phyloP scores from a whole-genome alignment of 2,329 filamentous ascomycete species.

The Graphium sp. region DNA sequence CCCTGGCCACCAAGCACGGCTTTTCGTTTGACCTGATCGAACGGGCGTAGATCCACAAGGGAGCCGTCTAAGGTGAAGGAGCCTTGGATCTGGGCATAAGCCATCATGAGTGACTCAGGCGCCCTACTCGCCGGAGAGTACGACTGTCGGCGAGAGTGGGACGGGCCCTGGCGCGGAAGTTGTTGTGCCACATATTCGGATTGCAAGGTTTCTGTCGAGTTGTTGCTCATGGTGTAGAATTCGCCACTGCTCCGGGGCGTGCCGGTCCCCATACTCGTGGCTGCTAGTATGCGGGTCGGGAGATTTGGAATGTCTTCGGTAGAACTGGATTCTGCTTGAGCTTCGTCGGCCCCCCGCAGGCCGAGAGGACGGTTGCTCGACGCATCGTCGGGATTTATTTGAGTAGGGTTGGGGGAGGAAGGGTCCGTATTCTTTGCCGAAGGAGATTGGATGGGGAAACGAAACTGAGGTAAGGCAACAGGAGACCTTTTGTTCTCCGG shows the following conservation, averaged over 20 bases:
- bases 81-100: slow-evolving; percentile 84
- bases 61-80: slow-evolving; percentile 87
- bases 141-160: slow-evolving; percentile 28
- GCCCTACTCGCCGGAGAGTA: slow-evolving; percentile 24
- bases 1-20: slow-evolving; percentile 78
- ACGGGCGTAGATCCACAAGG: slow-evolving; percentile 72
- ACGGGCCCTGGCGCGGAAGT: slow-evolving; percentile 8
- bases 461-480: no score
- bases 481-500: no score
- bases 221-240: slow-evolving; percentile 88
- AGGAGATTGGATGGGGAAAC: no score
- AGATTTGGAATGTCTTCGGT: no score
- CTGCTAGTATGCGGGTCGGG: slow-evolving; percentile 55
- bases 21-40: slow-evolving; percentile 92
- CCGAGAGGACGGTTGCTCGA: no score
- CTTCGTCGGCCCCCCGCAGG: no score
- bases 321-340: no score
- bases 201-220: slow-evolving; percentile 81
- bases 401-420: no score
- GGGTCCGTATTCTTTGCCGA: no score
- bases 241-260: slow-evolving; percentile 87
- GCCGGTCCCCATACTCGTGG: slow-evolving; percentile 50
- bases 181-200: slow-evolving; percentile 65
- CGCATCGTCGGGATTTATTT: no score
- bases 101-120: slow-evolving; percentile 89